Evolutionary conservation across 2,329 filamentous ascomycete species (phyloP).

Genomic region (Plectosphaerella plurivora): DNA sequence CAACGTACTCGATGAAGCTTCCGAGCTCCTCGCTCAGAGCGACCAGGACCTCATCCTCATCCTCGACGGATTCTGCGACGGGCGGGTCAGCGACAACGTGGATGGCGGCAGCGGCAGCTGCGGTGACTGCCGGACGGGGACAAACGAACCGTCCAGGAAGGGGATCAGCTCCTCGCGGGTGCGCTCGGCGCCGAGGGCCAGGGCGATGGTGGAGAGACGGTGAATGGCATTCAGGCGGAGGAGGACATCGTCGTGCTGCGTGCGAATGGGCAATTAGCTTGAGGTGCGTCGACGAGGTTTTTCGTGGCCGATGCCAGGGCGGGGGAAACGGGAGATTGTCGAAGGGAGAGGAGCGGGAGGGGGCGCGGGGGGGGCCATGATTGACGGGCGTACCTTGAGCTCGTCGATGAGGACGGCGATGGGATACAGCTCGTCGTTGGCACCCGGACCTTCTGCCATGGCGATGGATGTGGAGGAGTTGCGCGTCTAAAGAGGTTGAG

Average conservation of each 20-base stretch:
- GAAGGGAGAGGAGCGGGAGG: conserved; percentile 2
- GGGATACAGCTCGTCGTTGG: conserved; percentile 98
- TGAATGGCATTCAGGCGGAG: conserved; percentile 98
- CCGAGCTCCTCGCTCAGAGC: conserved; percentile 96
- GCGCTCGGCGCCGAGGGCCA: conserved; percentile 91
- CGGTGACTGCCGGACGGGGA: neutral
- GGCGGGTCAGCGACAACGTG: conserved; percentile 9
- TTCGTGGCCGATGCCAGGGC: neutral
- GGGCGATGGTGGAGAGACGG: conserved; percentile 94
- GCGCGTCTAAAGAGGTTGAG: conserved; percentile 18
- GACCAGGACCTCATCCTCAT: conserved; percentile 97
- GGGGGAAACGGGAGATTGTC: conserved; percentile 11
- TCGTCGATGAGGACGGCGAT: conserved; percentile 99
- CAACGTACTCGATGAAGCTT: conserved; percentile 95
- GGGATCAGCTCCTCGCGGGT: conserved; percentile 98
- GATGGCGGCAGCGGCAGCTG: conserved; percentile 3
- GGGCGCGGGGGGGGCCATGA: neutral
- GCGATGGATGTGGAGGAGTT: conserved; percentile 37
- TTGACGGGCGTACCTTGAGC: conserved; percentile 70
- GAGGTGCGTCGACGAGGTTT: conserved; percentile 2
- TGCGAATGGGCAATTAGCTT: conserved; percentile 19
- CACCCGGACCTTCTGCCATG: conserved; percentile 86
- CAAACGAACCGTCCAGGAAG: conserved; percentile 86
- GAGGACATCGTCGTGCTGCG: conserved; percentile 94
- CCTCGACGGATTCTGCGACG: conserved; percentile 86